A percentile compares a stretch with the other conserved stretches of the same genome.
These are phyloP conservation scores for Amanita fuliginea DNA, from an alignment of 768 basidiomycete genomes.

Conservation along the genomic window DNA sequence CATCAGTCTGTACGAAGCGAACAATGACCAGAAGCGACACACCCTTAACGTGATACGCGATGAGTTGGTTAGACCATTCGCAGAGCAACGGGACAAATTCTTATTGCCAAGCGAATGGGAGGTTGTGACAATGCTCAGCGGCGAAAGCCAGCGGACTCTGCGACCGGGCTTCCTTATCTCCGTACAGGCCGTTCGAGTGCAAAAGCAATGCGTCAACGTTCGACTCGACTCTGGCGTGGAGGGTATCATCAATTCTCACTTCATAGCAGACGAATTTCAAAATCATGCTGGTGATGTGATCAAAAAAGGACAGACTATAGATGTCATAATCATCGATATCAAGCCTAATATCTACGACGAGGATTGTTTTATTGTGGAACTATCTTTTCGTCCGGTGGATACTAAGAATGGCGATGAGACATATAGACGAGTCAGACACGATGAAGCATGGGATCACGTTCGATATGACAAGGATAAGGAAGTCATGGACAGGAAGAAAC, in stretches of 20 bases:
- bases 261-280: conserved; percentile 39
- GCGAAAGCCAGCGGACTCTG: conserved; percentile 77
- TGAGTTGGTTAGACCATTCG: conserved; percentile 74
- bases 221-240: conserved; percentile 93
- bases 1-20: conserved; percentile 76
- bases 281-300: conserved; percentile 36
- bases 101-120: conserved; percentile 60
- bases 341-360: conserved; percentile 43
- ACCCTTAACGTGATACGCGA: conserved; percentile 82
- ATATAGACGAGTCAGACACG: conserved; percentile 47
- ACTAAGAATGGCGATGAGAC: conserved; percentile 49
- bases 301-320: conserved; percentile 71
- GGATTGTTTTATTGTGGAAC: conserved; percentile 56
- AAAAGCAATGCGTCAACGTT: conserved; percentile 41
- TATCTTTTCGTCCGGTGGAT: conserved; percentile 62
- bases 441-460: conserved; percentile 55
- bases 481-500: conserved; percentile 70
- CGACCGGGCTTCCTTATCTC: conserved; percentile 74
- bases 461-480: conserved; percentile 61
- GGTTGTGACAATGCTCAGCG: conserved; percentile 89
- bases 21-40: conserved; percentile 79
- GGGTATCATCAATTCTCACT: conserved; percentile 55
- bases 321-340: conserved; percentile 67
- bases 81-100: conserved; percentile 64
- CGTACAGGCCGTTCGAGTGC: conserved; percentile 51